Evolutionary conservation across 2,329 filamentous ascomycete species (phyloP).

Genomic region (Penicillium sclerotiorum): DNA sequence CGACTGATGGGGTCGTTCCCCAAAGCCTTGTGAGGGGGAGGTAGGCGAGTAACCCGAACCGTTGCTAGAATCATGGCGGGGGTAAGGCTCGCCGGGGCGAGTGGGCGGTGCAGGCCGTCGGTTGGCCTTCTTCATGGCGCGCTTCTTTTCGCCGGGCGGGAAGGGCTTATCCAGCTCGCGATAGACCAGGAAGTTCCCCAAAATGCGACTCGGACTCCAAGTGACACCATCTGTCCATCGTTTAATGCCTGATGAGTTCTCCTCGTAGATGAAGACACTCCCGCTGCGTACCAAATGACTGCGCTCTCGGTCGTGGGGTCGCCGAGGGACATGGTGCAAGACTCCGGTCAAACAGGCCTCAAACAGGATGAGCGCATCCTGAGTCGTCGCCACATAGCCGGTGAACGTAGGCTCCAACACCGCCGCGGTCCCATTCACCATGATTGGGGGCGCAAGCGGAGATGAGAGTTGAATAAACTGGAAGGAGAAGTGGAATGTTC

Average conservation of each 20-base stretch:
- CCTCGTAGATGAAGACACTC: slow-evolving; percentile 88
- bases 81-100: slow-evolving; percentile 57
- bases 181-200: slow-evolving; percentile 84
- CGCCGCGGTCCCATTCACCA: slow-evolving; percentile 48
- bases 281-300: slow-evolving; percentile 77
- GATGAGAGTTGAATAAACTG: slow-evolving; percentile 6
- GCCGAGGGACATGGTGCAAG: slow-evolving; percentile 74
- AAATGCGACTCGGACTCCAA: slow-evolving; percentile 86
- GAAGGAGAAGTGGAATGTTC: background rate
- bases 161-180: slow-evolving; percentile 78
- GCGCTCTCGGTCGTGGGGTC: slow-evolving; percentile 84
- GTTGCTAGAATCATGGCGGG: slow-evolving; percentile 45
- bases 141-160: slow-evolving; percentile 81
- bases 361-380: slow-evolving; percentile 78
- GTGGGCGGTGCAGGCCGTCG: slow-evolving; percentile 46
- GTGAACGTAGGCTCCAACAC: slow-evolving; percentile 65
- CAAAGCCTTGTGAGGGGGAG: slow-evolving; percentile 36
- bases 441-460: slow-evolving; percentile 24
- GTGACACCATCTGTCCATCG: slow-evolving; percentile 90
- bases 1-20: slow-evolving; percentile 44
- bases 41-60: slow-evolving; percentile 45
- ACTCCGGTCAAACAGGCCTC: slow-evolving; percentile 74
- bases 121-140: slow-evolving; percentile 71
- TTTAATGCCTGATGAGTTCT: slow-evolving; percentile 87
- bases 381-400: slow-evolving; percentile 69